phyloP scores from a whole-genome alignment of 2,329 filamentous ascomycete species.

The Dactylellina parvicollis region DNA sequence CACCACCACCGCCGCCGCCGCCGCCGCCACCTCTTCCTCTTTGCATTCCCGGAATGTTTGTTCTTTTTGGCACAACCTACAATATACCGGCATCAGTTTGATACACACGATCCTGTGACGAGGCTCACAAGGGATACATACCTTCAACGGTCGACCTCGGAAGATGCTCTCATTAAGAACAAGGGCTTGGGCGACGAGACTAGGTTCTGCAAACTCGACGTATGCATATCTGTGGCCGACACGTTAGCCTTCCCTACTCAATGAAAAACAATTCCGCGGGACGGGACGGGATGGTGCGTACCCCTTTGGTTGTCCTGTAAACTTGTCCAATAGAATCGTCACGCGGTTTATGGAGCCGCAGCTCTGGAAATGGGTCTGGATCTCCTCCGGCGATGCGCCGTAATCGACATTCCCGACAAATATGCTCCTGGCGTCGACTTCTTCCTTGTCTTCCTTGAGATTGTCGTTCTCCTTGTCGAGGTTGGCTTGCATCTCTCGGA shows the following conservation, averaged over 20 bases:
- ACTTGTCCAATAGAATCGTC: constrained; percentile 97
- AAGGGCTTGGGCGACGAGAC: constrained; percentile 88
- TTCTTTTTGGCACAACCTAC: constrained; percentile 88
- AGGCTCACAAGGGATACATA: constrained; percentile 61
- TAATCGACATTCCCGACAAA: constrained; percentile 99
- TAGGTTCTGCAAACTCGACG: constrained; percentile 96
- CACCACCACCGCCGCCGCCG: constrained; percentile 70
- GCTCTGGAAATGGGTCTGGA: constrained; percentile 97
- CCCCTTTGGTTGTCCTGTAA: constrained; percentile 99
- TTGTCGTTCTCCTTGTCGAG: constrained; percentile 86
- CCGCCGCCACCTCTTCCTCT: constrained; percentile 73
- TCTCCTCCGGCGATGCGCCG: constrained; percentile 94
- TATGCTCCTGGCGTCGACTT: constrained; percentile 92
- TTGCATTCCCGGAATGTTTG: constrained; percentile 93
- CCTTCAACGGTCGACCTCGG: constrained; percentile 94
- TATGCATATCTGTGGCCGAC: constrained; percentile 82
- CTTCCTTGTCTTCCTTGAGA: constrained; percentile 90
- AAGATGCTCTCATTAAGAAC: constrained; percentile 97
- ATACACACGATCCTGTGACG: neutral
- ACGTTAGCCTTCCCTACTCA: neutral
- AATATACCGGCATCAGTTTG: neutral
- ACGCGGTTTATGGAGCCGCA: constrained; percentile 98
- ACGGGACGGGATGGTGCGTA: constrained; percentile 66
- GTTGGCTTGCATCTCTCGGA: constrained; percentile 84
- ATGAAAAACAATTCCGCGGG: neutral